phyloP scores from a whole-genome alignment of 148 eudicot species.

The Simmondsia chinensis region DNA sequence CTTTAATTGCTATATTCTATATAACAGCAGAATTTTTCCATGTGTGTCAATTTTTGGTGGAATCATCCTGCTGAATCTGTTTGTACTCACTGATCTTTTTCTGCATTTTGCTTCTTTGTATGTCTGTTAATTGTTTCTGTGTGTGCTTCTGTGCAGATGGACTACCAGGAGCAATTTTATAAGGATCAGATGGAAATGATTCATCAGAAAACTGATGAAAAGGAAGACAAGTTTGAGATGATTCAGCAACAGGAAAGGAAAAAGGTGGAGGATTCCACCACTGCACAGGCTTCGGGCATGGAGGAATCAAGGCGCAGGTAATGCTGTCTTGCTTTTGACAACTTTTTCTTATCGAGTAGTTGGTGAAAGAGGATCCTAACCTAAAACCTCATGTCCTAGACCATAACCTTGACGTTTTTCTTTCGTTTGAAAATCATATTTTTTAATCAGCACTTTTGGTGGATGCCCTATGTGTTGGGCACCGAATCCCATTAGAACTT shows the following conservation, averaged over 20 bases:
- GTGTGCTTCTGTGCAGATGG: constrained; percentile 39
- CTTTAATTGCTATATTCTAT: no score
- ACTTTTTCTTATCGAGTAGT: no score
- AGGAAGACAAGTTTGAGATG: constrained; percentile 61
- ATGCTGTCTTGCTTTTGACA: not conserved
- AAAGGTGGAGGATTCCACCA: constrained; percentile 30
- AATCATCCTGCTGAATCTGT: not conserved
- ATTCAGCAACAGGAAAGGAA: constrained; percentile 44
- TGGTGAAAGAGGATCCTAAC: not conserved
- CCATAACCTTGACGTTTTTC: no score
- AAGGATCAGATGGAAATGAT: constrained; percentile 44
- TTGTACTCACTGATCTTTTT: not conserved
- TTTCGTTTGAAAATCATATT: no score
- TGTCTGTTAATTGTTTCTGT: not conserved
- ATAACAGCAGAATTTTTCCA: no score
- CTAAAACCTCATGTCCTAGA: not conserved
- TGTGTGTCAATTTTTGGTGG: no score
- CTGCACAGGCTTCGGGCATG: constrained; percentile 10
- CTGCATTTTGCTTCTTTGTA: not conserved
- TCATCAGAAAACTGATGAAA: constrained; percentile 36
- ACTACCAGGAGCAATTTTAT: constrained; percentile 49
- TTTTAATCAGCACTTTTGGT: no score
- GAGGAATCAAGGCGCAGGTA: constrained; percentile 44
- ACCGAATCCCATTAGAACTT: no score
- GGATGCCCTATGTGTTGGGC: no score